Evolutionary conservation across 805 yeast genomes (phyloP).

Genomic region (Wickerhamomyces mucosus): DNA sequence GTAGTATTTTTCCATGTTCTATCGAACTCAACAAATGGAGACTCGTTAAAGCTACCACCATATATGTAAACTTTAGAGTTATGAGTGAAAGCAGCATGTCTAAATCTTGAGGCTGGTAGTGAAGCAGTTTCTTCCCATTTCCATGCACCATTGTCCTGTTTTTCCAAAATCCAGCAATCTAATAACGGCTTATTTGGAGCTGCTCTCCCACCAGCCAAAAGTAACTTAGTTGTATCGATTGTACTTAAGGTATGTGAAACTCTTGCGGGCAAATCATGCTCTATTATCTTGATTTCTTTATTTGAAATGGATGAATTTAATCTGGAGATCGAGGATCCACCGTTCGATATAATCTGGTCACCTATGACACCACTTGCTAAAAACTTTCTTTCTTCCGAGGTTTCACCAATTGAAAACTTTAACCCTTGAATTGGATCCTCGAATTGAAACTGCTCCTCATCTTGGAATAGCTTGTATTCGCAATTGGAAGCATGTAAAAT

Average conservation of each 20-base stretch:
- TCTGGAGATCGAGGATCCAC: slow-evolving; percentile 26
- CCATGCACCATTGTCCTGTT: slow-evolving; percentile 5
- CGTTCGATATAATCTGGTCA: slow-evolving; percentile 20
- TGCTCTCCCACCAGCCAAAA: slow-evolving; percentile 60
- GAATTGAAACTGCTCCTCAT: not conserved
- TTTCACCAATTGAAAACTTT: slow-evolving; percentile 1
- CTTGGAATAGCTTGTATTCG: slow-evolving; percentile 2
- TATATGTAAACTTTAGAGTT: slow-evolving; percentile 30
- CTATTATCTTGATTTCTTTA: slow-evolving; percentile 6
- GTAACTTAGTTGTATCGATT: slow-evolving; percentile 18
- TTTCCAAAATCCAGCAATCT: slow-evolving; percentile 33
- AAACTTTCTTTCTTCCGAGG: slow-evolving; percentile 10
- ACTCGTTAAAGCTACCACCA: slow-evolving; percentile 35
- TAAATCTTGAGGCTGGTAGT: slow-evolving; percentile 37
- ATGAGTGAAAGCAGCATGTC: slow-evolving; percentile 37
- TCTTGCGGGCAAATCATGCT: slow-evolving; percentile 28
- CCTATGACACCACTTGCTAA: slow-evolving; percentile 4
- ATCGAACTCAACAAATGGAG: slow-evolving; percentile 16
- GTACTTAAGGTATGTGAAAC: slow-evolving; percentile 48
- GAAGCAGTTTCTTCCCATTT: slow-evolving; percentile 32
- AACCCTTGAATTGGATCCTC: not conserved
- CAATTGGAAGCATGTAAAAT: slow-evolving; percentile 53
- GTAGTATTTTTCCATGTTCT: slow-evolving; percentile 3
- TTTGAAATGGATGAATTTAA: slow-evolving; percentile 11
- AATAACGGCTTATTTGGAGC: slow-evolving; percentile 40